phyloP scores from a whole-genome alignment of 768 basidiomycete genomes.

The Hygrocybe coccinea region DNA sequence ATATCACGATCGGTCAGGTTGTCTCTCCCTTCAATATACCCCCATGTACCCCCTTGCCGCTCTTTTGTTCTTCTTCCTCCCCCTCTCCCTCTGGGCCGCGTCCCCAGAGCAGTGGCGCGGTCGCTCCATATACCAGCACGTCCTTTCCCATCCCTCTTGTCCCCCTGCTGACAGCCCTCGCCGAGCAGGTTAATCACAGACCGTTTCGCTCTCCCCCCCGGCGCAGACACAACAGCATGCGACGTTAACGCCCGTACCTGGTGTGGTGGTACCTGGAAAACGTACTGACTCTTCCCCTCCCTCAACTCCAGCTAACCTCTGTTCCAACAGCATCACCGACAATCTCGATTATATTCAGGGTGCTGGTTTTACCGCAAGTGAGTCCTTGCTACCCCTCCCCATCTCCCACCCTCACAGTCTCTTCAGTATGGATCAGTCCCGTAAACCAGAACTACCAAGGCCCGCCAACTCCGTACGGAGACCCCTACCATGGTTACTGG shows the following conservation, averaged over 20 bases:
- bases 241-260: conserved; percentile 58
- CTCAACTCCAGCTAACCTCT: neutral
- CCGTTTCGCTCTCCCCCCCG: conserved; percentile 64
- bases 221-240: conserved; percentile 50
- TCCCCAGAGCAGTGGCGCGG: conserved; percentile 71
- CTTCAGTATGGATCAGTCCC: conserved; percentile 78
- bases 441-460: conserved; percentile 75
- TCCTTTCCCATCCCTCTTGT: conserved; percentile 2
- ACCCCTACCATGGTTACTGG: conserved; percentile 88
- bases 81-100: conserved; percentile 43
- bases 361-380: conserved; percentile 76
- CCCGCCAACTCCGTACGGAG: conserved; percentile 65
- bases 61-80: conserved; percentile 13
- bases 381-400: conserved; percentile 13
- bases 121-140: conserved; percentile 77
- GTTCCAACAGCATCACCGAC: conserved; percentile 45
- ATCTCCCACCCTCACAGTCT: neutral
- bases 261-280: conserved; percentile 86
- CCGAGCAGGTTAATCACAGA: conserved; percentile 59
- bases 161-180: neutral
- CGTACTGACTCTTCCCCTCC: conserved; percentile 26
- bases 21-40: neutral
- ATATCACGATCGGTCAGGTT: too few species aligned
- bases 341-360: conserved; percentile 84
- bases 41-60: neutral